Evolutionary conservation across 164 flowering plant genomes (phyloP).

Genomic region (Vitis amurensis): DNA sequence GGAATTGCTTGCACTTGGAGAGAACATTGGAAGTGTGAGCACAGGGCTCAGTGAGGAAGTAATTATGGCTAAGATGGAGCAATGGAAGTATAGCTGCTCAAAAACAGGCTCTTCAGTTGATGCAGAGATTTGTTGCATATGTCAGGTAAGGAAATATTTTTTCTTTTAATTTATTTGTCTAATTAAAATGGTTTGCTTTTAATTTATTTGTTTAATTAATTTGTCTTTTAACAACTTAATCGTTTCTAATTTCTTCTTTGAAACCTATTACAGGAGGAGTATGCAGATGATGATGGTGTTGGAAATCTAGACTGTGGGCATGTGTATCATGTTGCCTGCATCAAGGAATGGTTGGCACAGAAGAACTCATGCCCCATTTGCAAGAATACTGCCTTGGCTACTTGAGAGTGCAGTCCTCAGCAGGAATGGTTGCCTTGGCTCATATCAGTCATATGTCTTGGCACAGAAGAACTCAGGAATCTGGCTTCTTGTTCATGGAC

Average conservation of each 20-base stretch:
- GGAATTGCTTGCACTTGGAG: slow-evolving; percentile 13
- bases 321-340: neutral
- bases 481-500: too few species aligned
- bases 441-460: too few species aligned
- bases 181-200: neutral
- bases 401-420: too few species aligned
- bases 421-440: too few species aligned
- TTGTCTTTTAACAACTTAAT: too few species aligned
- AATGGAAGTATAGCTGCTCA: neutral
- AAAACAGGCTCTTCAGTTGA: neutral
- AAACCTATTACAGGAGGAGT: slow-evolving; percentile 14
- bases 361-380: too few species aligned
- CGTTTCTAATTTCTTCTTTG: too few species aligned
- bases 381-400: too few species aligned
- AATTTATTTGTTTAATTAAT: neutral
- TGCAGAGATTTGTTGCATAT: slow-evolving; percentile 19
- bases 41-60: slow-evolving; percentile 13
- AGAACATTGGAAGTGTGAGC: neutral
- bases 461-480: too few species aligned
- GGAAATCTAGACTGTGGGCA: slow-evolving; percentile 19
- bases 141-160: slow-evolving; percentile 15
- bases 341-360: neutral
- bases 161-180: neutral
- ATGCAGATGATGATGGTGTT: slow-evolving; percentile 10
- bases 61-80: slow-evolving; percentile 4